Base-by-base conservation (phyloP, 768 basidiomycete species). In the Pleurotus giganteus region DNA sequence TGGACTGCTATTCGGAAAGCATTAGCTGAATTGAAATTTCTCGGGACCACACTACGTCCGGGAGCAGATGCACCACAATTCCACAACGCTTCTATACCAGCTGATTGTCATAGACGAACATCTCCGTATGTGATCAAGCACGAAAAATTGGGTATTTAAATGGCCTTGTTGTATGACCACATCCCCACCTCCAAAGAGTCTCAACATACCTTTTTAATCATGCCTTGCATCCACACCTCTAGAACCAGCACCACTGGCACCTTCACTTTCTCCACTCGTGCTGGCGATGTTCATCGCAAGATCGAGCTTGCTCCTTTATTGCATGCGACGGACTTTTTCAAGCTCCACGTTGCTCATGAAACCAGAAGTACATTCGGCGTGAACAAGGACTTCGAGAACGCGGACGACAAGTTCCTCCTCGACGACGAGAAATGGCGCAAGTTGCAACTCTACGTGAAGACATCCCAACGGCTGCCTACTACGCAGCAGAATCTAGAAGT, bases 371-470 rank as follows among this genome's bases (percentile, higher is more conserved):
- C 19, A 11, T 12, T 12, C 44, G 11, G 12, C 41, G 41, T 9
- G 21, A 23, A 17, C 8, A 8, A 28, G 12, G 27, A 17, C 4
- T 45, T 45, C 27, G 44, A 45, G 9, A 17, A 17, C 23, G 44
- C 32, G 8, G 32, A 26, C 9, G 44, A 45, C 27, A 24, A 24
- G 8, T 45, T 45, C 24, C 9, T 45, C 2, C 44, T 45, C 6
- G 44, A 45, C 24, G 44, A 45, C 17, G 44, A 45, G 27, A 45
- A 24, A 28, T 45, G 44, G 44, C 44, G 44, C 23, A 45, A 45
- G 17, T 17, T 45, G 26, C 44, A 45, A 19, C 4, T 45, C 9
- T 45, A 45, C 24, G 44, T 45, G 21, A 45, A 45, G 17, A 9
- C 44, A 11, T 45, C 44, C 4, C 44, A 45, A 45, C 17, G 44